Base-by-base conservation (phyloP, 2,329 filamentous ascomycete genomes). In the Lecanoromycetidae sp. region DNA sequence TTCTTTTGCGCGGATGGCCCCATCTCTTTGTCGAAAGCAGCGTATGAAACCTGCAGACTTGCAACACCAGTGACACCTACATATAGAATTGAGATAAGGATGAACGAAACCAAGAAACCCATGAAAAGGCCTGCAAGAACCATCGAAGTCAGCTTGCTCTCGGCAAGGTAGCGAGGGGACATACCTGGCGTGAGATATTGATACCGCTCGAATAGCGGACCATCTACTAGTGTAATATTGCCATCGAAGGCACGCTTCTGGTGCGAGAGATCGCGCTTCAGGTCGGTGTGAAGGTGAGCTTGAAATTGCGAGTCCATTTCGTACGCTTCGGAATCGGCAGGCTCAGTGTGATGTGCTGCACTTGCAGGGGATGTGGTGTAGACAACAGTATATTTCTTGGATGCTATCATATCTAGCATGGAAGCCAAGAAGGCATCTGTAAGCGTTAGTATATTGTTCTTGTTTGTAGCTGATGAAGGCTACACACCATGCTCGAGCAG, bases 21-120 rank as follows among this genome's bases (percentile, higher is more conserved):
- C 72, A 87, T 94, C 57, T 95, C 90, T 72, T 94, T 95, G 62
- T 93, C 90, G 62, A 96, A 98, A 1, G 91, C 87, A 53, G 84
- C 87, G 63, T 96, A 96, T 1, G 86, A 84, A 25, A 96, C 86
- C 63, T 95, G 75, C 15, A 98, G 72, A 56, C 86, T 90, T 5
- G 76, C 71, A 10, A 96, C 71, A 12, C 84, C 87, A 50, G 66
- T 77, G 46, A 96, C 68, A 12, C 83, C 91, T 48, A 88, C 80
- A 55, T 82, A 81, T 5, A 94, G 70, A 55, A 96, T 88, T 23
- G 77, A 69, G 51, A 94, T 66, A 40, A 94, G 72, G 32, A 94
- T 63, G 15, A 91, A 63, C 3, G 76, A 68, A 19, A 80, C 80
- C 30, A 88, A 61, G 17, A 94, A 68, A 23, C 78, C 83, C 83